phyloP scores from a whole-genome alignment of 768 basidiomycete genomes.

The Glaciozyma antarctica region DNA sequence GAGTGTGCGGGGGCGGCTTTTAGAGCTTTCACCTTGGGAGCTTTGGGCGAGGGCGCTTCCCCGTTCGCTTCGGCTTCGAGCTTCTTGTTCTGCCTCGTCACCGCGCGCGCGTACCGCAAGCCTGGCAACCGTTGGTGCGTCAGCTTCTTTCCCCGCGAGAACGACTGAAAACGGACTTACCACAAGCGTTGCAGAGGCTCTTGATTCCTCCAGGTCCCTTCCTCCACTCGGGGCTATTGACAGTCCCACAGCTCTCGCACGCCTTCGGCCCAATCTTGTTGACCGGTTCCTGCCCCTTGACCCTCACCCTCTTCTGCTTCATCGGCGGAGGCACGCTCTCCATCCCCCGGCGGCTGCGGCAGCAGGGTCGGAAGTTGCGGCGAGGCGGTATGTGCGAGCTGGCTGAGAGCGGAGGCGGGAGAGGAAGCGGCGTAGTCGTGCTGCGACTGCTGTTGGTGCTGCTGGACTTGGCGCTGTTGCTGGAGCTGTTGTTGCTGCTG shows the following conservation, averaged over 20 bases:
- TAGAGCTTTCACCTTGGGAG: background rate
- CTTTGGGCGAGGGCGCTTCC: background rate
- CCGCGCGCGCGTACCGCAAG: constrained; percentile 25
- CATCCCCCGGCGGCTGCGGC: background rate
- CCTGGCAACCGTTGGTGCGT: constrained; percentile 7
- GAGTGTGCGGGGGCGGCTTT: background rate
- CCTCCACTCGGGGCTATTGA: constrained; percentile 32
- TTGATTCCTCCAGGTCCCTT: constrained; percentile 30
- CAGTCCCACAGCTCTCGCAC: constrained; percentile 18
- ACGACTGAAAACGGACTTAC: background rate
- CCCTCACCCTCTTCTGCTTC: background rate
- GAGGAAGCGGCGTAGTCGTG: too few species aligned
- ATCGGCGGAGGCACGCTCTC: too few species aligned
- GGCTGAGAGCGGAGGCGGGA: too few species aligned
- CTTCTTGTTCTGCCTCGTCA: constrained; percentile 20
- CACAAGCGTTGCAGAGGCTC: constrained; percentile 33
- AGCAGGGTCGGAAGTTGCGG: too few species aligned
- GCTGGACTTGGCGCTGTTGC: background rate
- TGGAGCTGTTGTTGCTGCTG: background rate
- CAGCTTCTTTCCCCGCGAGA: background rate
- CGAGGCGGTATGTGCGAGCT: too few species aligned
- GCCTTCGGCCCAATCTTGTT: constrained; percentile 1
- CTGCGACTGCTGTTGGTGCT: background rate
- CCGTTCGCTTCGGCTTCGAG: background rate
- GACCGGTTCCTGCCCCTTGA: background rate